Evolutionary conservation across 306 rosid genomes (phyloP).

Genomic region (Cicer yamashitae): DNA sequence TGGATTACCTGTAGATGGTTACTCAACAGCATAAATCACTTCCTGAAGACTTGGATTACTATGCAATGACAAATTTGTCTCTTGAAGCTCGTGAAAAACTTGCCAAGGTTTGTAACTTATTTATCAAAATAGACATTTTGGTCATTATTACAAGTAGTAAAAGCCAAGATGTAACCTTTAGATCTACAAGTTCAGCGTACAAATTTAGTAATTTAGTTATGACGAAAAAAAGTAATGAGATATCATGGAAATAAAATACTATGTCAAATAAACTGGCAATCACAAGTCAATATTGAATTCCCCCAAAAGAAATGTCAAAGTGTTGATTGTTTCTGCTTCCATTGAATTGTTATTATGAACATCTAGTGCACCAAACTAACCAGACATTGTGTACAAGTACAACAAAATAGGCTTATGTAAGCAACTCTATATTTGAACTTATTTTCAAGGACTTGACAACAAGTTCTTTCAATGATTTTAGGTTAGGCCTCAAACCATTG

Average conservation of each 20-base stretch:
- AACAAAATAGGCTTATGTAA: not conserved
- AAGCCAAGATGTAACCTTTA: slow-evolving; percentile 22
- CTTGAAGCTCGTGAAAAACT: slow-evolving; percentile 91
- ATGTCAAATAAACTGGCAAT: not conserved
- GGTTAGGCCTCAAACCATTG: slow-evolving; percentile 72
- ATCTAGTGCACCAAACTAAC: not conserved
- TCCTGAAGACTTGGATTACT: slow-evolving; percentile 85
- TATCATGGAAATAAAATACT: slow-evolving; percentile 12
- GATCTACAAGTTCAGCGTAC: slow-evolving; percentile 25
- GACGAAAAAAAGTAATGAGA: not conserved
- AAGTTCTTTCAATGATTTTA: slow-evolving; percentile 41
- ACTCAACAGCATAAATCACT: slow-evolving; percentile 85
- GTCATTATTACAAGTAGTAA: slow-evolving; percentile 18
- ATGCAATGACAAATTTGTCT: slow-evolving; percentile 83
- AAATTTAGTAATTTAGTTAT: slow-evolving; percentile 13
- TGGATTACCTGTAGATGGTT: slow-evolving; percentile 65
- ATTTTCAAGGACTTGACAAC: slow-evolving; percentile 1
- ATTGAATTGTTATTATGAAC: slow-evolving; percentile 13
- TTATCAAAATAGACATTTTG: slow-evolving; percentile 23
- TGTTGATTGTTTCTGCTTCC: slow-evolving; percentile 18
- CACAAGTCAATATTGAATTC: not conserved
- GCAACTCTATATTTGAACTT: slow-evolving; percentile 14
- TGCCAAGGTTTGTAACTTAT: slow-evolving; percentile 70
- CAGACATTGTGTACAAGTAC: not conserved
- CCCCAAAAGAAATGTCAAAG: not conserved